These are phyloP conservation scores for Darksidea phi DNA, from an alignment of 495 filamentous ascomycete genomes.

Conservation along the genomic window DNA sequence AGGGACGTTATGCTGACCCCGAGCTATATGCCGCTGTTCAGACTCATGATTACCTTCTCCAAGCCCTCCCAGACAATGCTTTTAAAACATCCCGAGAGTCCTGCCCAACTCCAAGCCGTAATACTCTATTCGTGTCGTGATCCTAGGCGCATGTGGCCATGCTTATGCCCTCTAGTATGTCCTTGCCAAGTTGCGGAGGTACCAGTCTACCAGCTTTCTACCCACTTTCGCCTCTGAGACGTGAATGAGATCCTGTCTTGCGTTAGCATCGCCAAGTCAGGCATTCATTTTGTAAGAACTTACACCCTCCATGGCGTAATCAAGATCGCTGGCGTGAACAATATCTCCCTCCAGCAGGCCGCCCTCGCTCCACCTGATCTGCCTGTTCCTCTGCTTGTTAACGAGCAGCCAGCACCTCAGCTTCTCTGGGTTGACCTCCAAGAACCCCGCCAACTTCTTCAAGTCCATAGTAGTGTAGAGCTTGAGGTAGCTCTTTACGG, in stretches of 20 bases:
- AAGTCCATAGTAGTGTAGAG: conserved; percentile 99
- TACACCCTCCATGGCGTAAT: conserved; percentile 93
- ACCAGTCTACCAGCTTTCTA: conserved; percentile 96
- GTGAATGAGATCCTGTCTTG: conserved; percentile 79
- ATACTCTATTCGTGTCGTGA: conserved; percentile 14
- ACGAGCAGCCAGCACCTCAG: conserved; percentile 86
- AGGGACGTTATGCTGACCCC: neutral
- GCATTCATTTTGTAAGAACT: conserved; percentile 41
- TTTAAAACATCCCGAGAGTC: conserved; percentile 15
- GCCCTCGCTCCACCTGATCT: conserved; percentile 90
- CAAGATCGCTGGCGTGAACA: conserved; percentile 85
- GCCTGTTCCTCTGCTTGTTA: conserved; percentile 97
- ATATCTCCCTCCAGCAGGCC: conserved; percentile 88
- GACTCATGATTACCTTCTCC: neutral
- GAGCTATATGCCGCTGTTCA: neutral
- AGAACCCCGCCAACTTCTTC: conserved; percentile 95
- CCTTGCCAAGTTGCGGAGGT: conserved; percentile 90
- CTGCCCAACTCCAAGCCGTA: conserved; percentile 10
- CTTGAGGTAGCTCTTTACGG: conserved; percentile 94
- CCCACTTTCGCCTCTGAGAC: conserved; percentile 98
- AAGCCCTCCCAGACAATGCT: conserved; percentile 9
- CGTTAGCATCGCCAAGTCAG: conserved; percentile 16
- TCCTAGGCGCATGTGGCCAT: neutral
- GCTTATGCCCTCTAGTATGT: conserved; percentile 61
- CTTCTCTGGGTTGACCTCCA: conserved; percentile 90